These are phyloP conservation scores for Rubus parviflorus DNA, from an alignment of 306 rosid genomes.

Conservation along the genomic window DNA sequence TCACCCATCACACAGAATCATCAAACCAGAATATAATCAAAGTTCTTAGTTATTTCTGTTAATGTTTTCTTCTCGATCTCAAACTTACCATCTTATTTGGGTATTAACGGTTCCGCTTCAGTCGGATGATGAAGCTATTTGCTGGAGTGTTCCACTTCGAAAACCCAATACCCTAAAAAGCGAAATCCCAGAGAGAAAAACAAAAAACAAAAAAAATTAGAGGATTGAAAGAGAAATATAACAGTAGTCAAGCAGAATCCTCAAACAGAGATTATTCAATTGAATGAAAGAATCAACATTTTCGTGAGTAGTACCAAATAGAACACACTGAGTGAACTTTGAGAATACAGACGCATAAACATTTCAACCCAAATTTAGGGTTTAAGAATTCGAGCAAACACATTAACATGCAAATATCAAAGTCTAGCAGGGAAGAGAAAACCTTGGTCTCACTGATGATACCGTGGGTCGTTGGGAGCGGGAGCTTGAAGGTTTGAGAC, in stretches of 20 bases:
- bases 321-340: not conserved
- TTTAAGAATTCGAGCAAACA: not conserved
- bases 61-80: not conserved
- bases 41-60: not conserved
- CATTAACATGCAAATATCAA: not conserved
- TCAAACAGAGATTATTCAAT: not conserved
- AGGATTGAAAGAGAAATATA: not conserved
- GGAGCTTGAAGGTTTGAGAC: not conserved
- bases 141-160: not conserved
- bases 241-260: not conserved
- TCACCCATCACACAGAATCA: not conserved
- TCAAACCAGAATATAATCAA: not conserved
- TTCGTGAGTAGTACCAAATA: not conserved
- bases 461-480: not conserved
- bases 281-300: not conserved
- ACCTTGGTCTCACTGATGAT: not conserved
- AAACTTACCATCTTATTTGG: conserved; percentile 33
- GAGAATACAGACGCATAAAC: not conserved
- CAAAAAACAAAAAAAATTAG: not conserved
- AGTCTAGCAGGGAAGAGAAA: not conserved
- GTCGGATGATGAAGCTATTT: not conserved
- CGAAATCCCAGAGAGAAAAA: not conserved
- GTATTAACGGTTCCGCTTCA: conserved; percentile 21
- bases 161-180: conserved; percentile 28
- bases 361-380: conserved; percentile 2